Base-by-base conservation (phyloP, 2,329 filamentous ascomycete species). In the Beauveria medogensis region DNA sequence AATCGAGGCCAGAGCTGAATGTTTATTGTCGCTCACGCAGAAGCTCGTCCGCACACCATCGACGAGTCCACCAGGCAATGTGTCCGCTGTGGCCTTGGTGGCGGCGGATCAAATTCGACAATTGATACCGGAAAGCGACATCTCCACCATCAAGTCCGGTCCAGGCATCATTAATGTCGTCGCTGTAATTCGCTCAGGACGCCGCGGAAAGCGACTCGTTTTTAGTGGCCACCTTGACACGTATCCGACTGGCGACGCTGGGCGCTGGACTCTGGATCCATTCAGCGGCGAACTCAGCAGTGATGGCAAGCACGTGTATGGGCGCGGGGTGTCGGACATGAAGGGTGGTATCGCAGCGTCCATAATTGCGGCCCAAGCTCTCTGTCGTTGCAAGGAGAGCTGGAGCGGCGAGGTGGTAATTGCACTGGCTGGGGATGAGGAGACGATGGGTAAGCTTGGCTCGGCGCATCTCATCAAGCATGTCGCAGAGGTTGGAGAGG, bases 151-250 rank as follows among this genome's bases (percentile, higher is more conserved):
- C 30, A 47, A 62, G 40, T 56, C 60, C 14, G 60, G 43, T 2
- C 57, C 62, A 16, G 60, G 58, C 12, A 58, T 63, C 34, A 54
- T 54, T 47, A 62, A 62, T 28, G 51, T 62, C 5, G 62, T 63
- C 3, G 60, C 57, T 10, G 30, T 65, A 3, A 37, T 65, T 40
- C 44, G 56, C 26, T 59, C 55, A 22, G 55, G 51, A 12, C 44
- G 28, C 22, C 44, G 26, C n/a, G 63, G 62, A 16, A 56, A 58
- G 37, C 53, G 57, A 10, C 57, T 64, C n/a, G 60, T 65, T 16
- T 65, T 65, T 40, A 59, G 58, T 40, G 63, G 59, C 26, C 62
- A 61, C 53, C 40, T 62, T 20, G 59, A 61, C 56, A 65, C 51
- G 37, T 65, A 62, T 52, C 54, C 63, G 16, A 47, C 50, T 7